Conservation (phyloP, 139 green algal genomes). For the Tetradesmus lagerheimii region DNA sequence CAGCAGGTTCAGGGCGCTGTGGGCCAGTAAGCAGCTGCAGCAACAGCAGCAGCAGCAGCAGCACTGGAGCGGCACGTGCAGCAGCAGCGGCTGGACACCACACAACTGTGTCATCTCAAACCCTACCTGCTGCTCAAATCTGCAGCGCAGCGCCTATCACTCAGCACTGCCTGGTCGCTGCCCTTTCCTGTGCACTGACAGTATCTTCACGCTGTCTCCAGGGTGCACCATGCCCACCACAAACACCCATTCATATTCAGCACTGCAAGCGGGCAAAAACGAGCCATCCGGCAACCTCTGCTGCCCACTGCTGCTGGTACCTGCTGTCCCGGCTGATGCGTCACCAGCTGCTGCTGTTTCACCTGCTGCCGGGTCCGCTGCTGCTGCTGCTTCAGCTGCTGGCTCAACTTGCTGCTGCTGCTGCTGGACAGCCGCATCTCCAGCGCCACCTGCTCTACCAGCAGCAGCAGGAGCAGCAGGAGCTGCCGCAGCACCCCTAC, state of each 20-base stretch:
- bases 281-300: background rate
- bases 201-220: background rate
- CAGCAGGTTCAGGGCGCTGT: no score
- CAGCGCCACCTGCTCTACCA: background rate
- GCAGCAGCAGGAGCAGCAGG: background rate
- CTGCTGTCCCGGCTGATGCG: no score
- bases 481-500: background rate
- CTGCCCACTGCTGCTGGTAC: background rate
- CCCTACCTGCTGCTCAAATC: background rate
- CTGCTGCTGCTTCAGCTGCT: background rate
- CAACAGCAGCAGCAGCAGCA: no score
- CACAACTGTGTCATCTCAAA: no score
- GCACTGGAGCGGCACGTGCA: no score
- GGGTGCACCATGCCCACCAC: conserved; percentile 33
- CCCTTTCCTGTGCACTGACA: conserved; percentile 3
- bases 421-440: background rate
- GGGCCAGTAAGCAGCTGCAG: no score
- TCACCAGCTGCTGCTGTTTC: background rate
- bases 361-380: background rate
- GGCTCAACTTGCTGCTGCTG: background rate
- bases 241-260: conserved; percentile 42
- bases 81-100: no score
- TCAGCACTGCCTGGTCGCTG: background rate
- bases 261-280: background rate
- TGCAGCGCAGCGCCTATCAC: background rate